phyloP scores from a whole-genome alignment of 1,284 basidiomycete genomes.

The Tremellales sp. region DNA sequence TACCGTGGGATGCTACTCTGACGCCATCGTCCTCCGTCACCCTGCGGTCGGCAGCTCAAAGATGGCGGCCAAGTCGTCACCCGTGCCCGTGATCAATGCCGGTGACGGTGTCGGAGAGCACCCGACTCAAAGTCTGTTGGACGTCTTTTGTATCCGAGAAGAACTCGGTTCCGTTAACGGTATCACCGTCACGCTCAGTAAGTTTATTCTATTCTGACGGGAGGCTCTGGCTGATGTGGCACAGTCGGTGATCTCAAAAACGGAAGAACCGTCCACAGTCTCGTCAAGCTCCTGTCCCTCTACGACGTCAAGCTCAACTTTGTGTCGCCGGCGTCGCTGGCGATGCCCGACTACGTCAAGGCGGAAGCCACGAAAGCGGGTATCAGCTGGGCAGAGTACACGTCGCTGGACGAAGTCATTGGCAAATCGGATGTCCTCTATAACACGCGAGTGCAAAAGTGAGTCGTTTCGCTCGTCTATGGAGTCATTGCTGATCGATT shows the following conservation, averaged over 20 bases:
- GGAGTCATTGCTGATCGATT: neutral
- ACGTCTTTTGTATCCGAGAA: conserved; percentile 95
- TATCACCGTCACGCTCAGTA: conserved; percentile 77
- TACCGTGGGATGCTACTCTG: conserved; percentile 92
- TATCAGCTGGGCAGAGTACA: conserved; percentile 72
- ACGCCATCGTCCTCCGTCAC: conserved; percentile 92
- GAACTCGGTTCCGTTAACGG: conserved; percentile 98
- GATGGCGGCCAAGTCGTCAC: conserved; percentile 86
- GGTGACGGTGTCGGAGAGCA: conserved; percentile 98
- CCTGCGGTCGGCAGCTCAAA: conserved; percentile 89
- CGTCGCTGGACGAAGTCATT: conserved; percentile 84
- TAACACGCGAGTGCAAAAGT: conserved; percentile 89
- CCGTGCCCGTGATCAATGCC: conserved; percentile 93
- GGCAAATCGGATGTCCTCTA: conserved; percentile 95
- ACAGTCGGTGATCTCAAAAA: conserved; percentile 94
- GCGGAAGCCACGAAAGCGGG: conserved; percentile 76
- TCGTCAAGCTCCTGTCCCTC: conserved; percentile 86
- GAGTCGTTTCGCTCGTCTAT: conserved; percentile 4
- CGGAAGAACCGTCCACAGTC: conserved; percentile 93
- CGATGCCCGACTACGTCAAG: conserved; percentile 87
- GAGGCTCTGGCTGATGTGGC: neutral
- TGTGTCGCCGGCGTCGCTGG: conserved; percentile 82
- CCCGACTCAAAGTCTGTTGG: conserved; percentile 90
- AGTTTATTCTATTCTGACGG: conserved; percentile 16
- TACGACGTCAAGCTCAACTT: conserved; percentile 94